Percentiles rank a stretch among this genome's conserved stretches.
Evolutionary conservation across 768 basidiomycete genomes (phyloP).

Genomic region (Xerocomellus chrysenteron): DNA sequence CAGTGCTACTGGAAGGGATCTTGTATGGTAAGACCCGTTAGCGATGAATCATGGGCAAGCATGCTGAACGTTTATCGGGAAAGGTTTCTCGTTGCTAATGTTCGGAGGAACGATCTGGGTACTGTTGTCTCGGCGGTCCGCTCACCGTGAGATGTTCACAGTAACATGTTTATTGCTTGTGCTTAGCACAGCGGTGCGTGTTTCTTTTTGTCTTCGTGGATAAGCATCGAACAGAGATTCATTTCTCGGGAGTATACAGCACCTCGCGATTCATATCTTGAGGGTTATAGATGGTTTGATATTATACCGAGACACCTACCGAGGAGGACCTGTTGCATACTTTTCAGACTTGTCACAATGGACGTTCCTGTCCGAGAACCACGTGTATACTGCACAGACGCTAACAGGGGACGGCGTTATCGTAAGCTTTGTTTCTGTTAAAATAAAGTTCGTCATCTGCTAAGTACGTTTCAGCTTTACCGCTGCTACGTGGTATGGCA

Average conservation of each 20-base stretch:
- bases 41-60: background rate
- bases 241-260: constrained; percentile 10
- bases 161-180: constrained; percentile 22
- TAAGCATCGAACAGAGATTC: background rate
- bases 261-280: constrained; percentile 23
- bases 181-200: constrained; percentile 26
- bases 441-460: background rate
- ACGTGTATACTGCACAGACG: constrained; percentile 9
- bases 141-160: constrained; percentile 15
- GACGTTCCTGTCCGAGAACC: background rate
- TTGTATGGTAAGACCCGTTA: constrained; percentile 10
- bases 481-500: constrained; percentile 11
- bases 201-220: background rate
- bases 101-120: constrained; percentile 30
- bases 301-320: constrained; percentile 14
- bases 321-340: constrained; percentile 25
- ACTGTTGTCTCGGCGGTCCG: constrained; percentile 11
- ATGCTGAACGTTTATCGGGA: background rate
- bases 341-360: constrained; percentile 20
- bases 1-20: constrained; percentile 8
- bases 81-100: constrained; percentile 37
- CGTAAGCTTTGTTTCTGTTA: background rate
- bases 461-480: constrained; percentile 5
- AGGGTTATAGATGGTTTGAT: constrained; percentile 25
- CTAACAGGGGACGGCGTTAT: constrained; percentile 7